These are phyloP conservation scores for Arabidopsis hybrid DNA, from an alignment of 441 rosid genomes.

Conservation along the genomic window DNA sequence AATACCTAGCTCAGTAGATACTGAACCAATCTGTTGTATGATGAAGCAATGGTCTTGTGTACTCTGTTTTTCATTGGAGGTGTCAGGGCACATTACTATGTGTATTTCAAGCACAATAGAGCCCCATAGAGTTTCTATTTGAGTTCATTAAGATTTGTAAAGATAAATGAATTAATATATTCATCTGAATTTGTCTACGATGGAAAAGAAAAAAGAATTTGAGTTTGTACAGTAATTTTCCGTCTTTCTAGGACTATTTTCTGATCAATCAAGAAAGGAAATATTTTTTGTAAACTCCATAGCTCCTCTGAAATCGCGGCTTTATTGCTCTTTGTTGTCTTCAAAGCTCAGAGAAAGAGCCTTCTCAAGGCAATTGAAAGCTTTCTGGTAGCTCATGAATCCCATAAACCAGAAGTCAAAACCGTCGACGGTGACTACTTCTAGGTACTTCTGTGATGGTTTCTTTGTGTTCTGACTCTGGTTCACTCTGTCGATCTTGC, in stretches of 20 bases:
- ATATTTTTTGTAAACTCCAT: constrained; percentile 29
- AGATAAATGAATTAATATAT: not conserved
- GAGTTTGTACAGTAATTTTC: constrained; percentile 36
- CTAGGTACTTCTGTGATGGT: constrained; percentile 73
- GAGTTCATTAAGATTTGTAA: constrained; percentile 9
- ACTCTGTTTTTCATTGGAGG: not conserved
- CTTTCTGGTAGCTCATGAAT: constrained; percentile 69
- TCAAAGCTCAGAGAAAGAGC: constrained; percentile 41
- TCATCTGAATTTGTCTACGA: constrained; percentile 14
- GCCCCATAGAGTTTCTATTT: not conserved
- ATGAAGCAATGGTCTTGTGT: constrained; percentile 6
- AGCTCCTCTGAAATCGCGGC: constrained; percentile 18
- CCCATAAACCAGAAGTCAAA: constrained; percentile 98
- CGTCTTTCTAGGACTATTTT: constrained; percentile 34
- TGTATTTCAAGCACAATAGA: constrained; percentile 2
- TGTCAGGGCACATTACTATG: constrained; percentile 4
- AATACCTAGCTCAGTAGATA: constrained; percentile 13
- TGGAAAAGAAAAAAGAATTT: not conserved
- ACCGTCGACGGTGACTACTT: constrained; percentile 67
- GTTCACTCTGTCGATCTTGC: constrained; percentile 58
- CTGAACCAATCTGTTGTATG: constrained; percentile 7
- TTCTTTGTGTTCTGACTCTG: constrained; percentile 63
- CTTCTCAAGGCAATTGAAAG: constrained; percentile 58
- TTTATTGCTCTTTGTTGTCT: constrained; percentile 27
- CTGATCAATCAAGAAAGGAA: constrained; percentile 16